Evolutionary conservation across 495 filamentous ascomycete species (phyloP).

Genomic region (Chlorociboria aeruginascens): DNA sequence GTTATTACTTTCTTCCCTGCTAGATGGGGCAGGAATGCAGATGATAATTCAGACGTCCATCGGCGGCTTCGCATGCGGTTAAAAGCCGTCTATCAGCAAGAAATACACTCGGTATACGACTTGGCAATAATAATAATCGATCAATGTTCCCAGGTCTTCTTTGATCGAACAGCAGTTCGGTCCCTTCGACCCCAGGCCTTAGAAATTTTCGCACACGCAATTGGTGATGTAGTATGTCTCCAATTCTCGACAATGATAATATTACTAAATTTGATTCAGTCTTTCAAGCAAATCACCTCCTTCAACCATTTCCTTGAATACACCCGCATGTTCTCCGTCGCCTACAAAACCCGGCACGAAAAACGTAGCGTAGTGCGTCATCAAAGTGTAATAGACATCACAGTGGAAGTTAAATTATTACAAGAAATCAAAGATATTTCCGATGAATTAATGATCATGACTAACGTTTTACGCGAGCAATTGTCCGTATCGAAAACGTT

Average conservation of each 20-base stretch:
- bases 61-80: slow-evolving; percentile 38
- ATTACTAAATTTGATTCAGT: not conserved
- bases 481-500: not conserved
- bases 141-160: slow-evolving; percentile 53
- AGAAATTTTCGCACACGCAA: slow-evolving; percentile 54
- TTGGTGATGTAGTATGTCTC: slow-evolving; percentile 3
- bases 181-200: slow-evolving; percentile 50
- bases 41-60: slow-evolving; percentile 51
- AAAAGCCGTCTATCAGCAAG: slow-evolving; percentile 29
- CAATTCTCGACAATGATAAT: not conserved
- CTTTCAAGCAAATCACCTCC: not conserved
- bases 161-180: slow-evolving; percentile 44
- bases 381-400: not conserved
- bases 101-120: slow-evolving; percentile 57
- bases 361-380: too few species aligned
- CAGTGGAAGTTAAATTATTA: not conserved
- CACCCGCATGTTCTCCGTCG: too few species aligned
- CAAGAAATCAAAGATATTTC: not conserved
- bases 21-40: slow-evolving; percentile 54
- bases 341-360: too few species aligned
- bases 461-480: not conserved
- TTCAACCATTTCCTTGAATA: too few species aligned
- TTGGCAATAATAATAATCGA: slow-evolving; percentile 53
- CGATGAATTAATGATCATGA: not conserved
- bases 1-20: slow-evolving; percentile 60